These are phyloP conservation scores for Phytophthora sansomeana DNA, from an alignment of 352 stramenopile species.

Conservation along the genomic window DNA sequence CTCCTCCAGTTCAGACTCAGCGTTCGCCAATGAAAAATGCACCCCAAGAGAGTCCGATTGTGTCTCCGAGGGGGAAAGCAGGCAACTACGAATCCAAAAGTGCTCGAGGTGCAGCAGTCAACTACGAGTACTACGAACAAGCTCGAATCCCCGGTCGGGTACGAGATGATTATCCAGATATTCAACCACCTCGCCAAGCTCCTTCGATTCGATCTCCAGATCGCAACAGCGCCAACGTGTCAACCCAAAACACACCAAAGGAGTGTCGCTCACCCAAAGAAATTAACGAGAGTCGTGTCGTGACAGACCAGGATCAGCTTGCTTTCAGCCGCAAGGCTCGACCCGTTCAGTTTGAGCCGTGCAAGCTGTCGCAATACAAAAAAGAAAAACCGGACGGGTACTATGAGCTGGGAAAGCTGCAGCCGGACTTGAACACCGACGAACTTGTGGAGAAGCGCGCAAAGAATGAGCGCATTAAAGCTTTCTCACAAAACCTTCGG, in stretches of 20 bases:
- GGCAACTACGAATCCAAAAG: constrained; percentile 23
- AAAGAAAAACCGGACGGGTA: constrained; percentile 87
- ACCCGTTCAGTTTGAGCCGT: constrained; percentile 82
- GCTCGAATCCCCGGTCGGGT: constrained; percentile 40
- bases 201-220: constrained; percentile 19
- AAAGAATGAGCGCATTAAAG: constrained; percentile 83
- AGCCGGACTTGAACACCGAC: constrained; percentile 85
- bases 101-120: constrained; percentile 5
- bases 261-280: constrained; percentile 57
- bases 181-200: constrained; percentile 8
- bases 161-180: constrained; percentile 43
- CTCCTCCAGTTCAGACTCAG: constrained; percentile 17
- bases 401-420: constrained; percentile 90
- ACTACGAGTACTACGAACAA: constrained; percentile 31
- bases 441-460: constrained; percentile 84
- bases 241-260: constrained; percentile 24
- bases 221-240: constrained; percentile 5
- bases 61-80: constrained; percentile 26
- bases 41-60: constrained; percentile 10
- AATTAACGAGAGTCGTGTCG: constrained; percentile 65
- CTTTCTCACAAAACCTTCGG: constrained; percentile 83
- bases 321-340: constrained; percentile 81
- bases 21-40: constrained; percentile 13
- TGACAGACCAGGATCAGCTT: constrained; percentile 72
- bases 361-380: constrained; percentile 88